A percentile compares a stretch with the other conserved stretches of the same genome.
These are phyloP conservation scores for Cryptococcus deneoformans DNA, from an alignment of 1,284 basidiomycete species.

Conservation along the genomic window DNA sequence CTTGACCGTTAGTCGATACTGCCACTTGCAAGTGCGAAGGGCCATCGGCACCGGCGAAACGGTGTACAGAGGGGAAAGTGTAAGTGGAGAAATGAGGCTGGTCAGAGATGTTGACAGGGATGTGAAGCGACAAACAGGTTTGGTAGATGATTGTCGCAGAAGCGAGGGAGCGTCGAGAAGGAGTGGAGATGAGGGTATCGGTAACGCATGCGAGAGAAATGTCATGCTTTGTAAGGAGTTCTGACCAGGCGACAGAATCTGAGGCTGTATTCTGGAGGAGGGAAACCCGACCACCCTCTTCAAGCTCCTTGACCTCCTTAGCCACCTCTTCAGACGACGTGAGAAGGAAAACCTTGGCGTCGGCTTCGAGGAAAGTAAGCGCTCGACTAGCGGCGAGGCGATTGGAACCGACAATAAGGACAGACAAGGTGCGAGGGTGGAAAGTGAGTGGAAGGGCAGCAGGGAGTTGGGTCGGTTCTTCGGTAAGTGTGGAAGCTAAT, in stretches of 20 bases:
- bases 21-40: slow-evolving; percentile 65
- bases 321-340: slow-evolving; percentile 42
- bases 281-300: slow-evolving; percentile 57
- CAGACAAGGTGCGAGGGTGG: slow-evolving; percentile 53
- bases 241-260: slow-evolving; percentile 29
- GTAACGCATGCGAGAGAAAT: neutral
- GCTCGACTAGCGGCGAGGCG: slow-evolving; percentile 75
- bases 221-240: neutral
- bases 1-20: slow-evolving; percentile 87
- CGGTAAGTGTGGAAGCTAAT: neutral
- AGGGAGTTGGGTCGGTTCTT: neutral
- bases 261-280: slow-evolving; percentile 39
- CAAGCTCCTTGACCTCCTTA: slow-evolving; percentile 69
- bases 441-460: slow-evolving; percentile 74
- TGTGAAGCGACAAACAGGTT: slow-evolving; percentile 58
- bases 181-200: slow-evolving; percentile 58
- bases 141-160: slow-evolving; percentile 60
- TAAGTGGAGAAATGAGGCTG: slow-evolving; percentile 84
- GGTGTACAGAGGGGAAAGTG: slow-evolving; percentile 81
- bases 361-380: slow-evolving; percentile 78
- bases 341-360: slow-evolving; percentile 67
- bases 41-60: slow-evolving; percentile 57
- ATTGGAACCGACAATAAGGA: slow-evolving; percentile 73
- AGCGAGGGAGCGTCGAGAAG: slow-evolving; percentile 51
- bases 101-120: slow-evolving; percentile 85